Base-by-base conservation (phyloP, 2,329 filamentous ascomycete species). In the Aspergillus sclerotialis region DNA sequence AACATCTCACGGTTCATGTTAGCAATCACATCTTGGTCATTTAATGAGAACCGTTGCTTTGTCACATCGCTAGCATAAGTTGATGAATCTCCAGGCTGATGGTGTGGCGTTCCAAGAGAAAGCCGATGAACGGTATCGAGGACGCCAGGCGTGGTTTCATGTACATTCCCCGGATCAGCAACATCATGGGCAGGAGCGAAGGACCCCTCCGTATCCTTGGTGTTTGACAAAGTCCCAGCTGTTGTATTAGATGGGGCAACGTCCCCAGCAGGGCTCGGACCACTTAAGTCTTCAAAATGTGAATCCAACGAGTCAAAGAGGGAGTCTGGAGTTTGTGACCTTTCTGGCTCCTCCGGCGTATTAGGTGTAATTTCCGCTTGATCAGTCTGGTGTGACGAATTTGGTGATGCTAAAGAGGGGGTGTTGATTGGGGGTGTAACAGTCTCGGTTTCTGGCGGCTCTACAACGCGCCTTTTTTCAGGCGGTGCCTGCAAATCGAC, bases 1-100 rank as follows among this genome's bases (percentile, higher is more conserved):
- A 53, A 35, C 13, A 44, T 36, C 32, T 58, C 53, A 14, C 50
- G 49, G 16, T 29, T 37, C 11, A 45, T 37, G 26, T 33, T 50
- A 5, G 47, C 35, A 28, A 48, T 18, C 4, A 56, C n/a, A 38
- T 58, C 45, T 7, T 43, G 36, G 10, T 39, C 27, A 17, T 40
- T 17, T 16, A 54, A 33, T 28, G 37, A 36, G 21, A 56, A 55
- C 25, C 45, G 35, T 23, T 49, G 23, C 27, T 46, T 46, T 16
- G 50, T 52, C 4, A 33, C 21, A 17, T 50, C 40, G 32, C 49
- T 52, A 17, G 26, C 29, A n/a, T 31, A 30, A 13, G 27, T 30
- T 13, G 11, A 13, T 16, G 27, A n/a, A 7, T 21, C 12, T 17
- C 21, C 9, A 18, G 18, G n/a, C 14, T 33, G n/a, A 7, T 4